Percentiles rank a stretch among this genome's conserved stretches.
phyloP scores from a whole-genome alignment of 148 eudicot species.

The Cornus suecica region DNA sequence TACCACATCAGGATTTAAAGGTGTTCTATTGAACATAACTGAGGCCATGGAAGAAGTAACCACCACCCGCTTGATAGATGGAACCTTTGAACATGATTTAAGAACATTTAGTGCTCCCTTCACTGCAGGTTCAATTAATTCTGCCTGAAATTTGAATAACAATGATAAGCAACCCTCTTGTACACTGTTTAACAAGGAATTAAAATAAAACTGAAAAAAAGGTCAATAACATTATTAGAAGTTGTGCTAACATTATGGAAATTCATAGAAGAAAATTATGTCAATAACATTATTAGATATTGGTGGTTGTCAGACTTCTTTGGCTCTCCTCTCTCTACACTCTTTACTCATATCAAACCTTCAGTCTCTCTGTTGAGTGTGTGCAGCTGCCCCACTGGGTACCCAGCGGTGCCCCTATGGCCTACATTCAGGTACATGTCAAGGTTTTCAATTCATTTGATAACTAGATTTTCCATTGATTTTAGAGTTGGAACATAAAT shows the following conservation, averaged over 20 bases:
- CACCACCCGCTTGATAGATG: slow-evolving; percentile 21
- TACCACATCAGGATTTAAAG: slow-evolving; percentile 9
- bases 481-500: neutral
- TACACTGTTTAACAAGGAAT: neutral
- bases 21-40: neutral
- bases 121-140: slow-evolving; percentile 21
- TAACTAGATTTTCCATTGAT: neutral
- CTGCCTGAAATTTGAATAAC: slow-evolving; percentile 13
- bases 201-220: neutral
- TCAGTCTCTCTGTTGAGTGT: neutral
- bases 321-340: neutral
- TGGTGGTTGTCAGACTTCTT: too few relatives aligned
- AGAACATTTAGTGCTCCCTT: slow-evolving; percentile 19
- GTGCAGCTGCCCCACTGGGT: neutral
- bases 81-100: slow-evolving; percentile 15
- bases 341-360: too few relatives aligned
- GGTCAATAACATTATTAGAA: neutral
- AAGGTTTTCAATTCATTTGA: neutral
- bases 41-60: slow-evolving; percentile 21
- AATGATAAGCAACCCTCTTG: neutral
- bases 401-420: neutral
- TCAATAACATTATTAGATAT: neutral
- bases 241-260: neutral
- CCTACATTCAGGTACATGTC: neutral
- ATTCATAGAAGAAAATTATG: neutral